Base-by-base conservation (phyloP, 306 rosid species). In the Trifolium repens region DNA sequence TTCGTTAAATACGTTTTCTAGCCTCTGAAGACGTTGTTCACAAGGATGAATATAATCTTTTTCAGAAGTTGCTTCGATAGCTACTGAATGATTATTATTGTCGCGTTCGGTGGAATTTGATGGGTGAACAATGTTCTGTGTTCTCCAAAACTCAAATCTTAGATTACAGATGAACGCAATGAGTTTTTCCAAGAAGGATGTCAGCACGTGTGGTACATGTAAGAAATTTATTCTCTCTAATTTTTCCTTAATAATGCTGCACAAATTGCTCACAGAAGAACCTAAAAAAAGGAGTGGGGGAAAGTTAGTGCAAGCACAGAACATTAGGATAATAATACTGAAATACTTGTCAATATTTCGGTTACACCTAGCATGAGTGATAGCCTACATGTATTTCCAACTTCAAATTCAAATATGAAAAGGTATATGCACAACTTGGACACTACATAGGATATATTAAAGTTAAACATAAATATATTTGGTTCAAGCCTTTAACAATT, bases 11-110 rank as follows among this genome's bases (percentile, higher is more conserved):
- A 81, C 79, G 32, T 82, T 84, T 82, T 94, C 99, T 58, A 94
- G 86, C 81, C 80, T 87, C 84, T 90, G 88, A 69, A 94, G 91
- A 78, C 97, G 97, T 71, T 86, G 82, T 79, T 83, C 81, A 72
- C 92, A 94, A 6, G 94, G 96, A 76, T 73, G 86, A 65, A 87
- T 78, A 11, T 60, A 34, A 59, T 94, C 96, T 69, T 83, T 88
- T 85, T 86, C 91, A 53, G 74, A 77, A 54, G 52, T 79, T 65
- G 76, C 71, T 88, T 85, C 90, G 24, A 57, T 89, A 72, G 86
- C 80, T 61, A 79, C 81, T 69, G 89, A 74, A 49, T 75, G 87
- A 78, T 73, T 72, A 59, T 72, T 79, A 1, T 83, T 39, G 68
- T 49, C 73, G 76, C 32, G 83, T 77, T 79, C 90, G n/a, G 49